Percentiles rank a stretch among this genome's conserved stretches.
Conservation (phyloP, 495 filamentous ascomycete species). For the Acidiella bohemica region DNA sequence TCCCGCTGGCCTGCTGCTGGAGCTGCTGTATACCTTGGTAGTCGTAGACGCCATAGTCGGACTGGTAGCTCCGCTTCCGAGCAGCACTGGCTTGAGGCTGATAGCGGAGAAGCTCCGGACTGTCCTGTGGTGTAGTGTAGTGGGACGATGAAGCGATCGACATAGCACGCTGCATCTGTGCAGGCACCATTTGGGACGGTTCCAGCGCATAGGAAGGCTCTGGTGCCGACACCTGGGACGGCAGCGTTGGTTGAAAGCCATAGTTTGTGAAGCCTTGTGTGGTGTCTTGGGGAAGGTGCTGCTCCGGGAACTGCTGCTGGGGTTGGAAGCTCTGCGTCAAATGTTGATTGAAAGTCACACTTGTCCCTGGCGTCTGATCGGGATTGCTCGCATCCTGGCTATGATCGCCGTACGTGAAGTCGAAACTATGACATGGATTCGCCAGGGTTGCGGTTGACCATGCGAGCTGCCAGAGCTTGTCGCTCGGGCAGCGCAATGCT, state of each 20-base stretch:
- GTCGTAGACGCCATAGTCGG: constrained; percentile 12
- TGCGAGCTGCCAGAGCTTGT: constrained; percentile 59
- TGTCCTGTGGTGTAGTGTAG: constrained; percentile 14
- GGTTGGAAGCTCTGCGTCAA: constrained; percentile 15
- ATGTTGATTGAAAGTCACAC: constrained; percentile 9
- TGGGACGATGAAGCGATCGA: constrained; percentile 14
- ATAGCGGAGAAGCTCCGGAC: constrained; percentile 9
- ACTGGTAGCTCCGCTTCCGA: constrained; percentile 11
- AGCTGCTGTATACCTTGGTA: constrained; percentile 18
- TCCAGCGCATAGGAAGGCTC: constrained; percentile 12
- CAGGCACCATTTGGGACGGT: constrained; percentile 13
- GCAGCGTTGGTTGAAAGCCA: constrained; percentile 10
- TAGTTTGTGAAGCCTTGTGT: constrained; percentile 17
- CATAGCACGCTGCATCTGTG: constrained; percentile 7
- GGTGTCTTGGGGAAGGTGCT: constrained; percentile 1
- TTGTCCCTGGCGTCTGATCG: constrained; percentile 15
- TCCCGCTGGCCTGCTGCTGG: constrained; percentile 19
- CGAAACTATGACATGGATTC: constrained; percentile 49
- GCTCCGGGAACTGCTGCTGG: constrained; percentile 1
- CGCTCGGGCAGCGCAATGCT: constrained; percentile 51
- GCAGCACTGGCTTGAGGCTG: constrained; percentile 3
- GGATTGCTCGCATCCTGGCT: constrained; percentile 30
- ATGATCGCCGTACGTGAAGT: constrained; percentile 51
- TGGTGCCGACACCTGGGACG: constrained; percentile 14
- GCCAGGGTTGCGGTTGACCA: constrained; percentile 55